Base-by-base conservation (phyloP, 164 flowering plant genomes). In the Vitis rupestris region DNA sequence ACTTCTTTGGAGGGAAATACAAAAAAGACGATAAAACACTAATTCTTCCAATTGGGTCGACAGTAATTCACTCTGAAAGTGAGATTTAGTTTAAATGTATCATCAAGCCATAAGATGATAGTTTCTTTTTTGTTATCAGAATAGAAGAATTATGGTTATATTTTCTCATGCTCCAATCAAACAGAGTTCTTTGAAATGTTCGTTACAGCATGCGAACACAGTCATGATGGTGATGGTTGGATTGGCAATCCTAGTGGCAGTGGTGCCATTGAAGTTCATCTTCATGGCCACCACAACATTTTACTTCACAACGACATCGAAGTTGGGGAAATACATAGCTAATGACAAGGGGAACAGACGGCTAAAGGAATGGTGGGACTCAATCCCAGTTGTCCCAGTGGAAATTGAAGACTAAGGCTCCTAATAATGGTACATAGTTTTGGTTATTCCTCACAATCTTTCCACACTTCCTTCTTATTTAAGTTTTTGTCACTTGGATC, bases 361-460 rank as follows among this genome's bases (percentile, higher is more conserved):
- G 16, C 31, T 87, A 3, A 84, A 76, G 70, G 98, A 91, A 68
- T 90, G 98, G 99, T 95, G 99, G 99, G 84, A 86, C 52, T 88
- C 98, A 0, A 88, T 93, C 58, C 98, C 97, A 0, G 80, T 90
- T 3, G 62, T 84, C 57, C 91, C 90, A 0, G 88, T 93, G 1
- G 84, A 85, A 31, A 62, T 81, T 10, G 80, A 67, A 0, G 84
- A 85, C 23, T 23, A 68, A 80, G 37, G 63, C 64, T 63, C 64
- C 74, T 37, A 37, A 37, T 37, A 37, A 0, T 0, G 44, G 44
- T 37, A 37, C 44, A 37, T 0, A 37, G 44, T 37, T 6, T 37
- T 37, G 44, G 44, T 37, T 3, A 37, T 37, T 37, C 44, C 44
- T 37, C 44, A 37, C 44, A 37, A 37, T 37, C 44, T 37, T 37